These are phyloP conservation scores for Aspergillus chevalieri DNA, from an alignment of 2,329 filamentous ascomycete species.

Conservation along the genomic window DNA sequence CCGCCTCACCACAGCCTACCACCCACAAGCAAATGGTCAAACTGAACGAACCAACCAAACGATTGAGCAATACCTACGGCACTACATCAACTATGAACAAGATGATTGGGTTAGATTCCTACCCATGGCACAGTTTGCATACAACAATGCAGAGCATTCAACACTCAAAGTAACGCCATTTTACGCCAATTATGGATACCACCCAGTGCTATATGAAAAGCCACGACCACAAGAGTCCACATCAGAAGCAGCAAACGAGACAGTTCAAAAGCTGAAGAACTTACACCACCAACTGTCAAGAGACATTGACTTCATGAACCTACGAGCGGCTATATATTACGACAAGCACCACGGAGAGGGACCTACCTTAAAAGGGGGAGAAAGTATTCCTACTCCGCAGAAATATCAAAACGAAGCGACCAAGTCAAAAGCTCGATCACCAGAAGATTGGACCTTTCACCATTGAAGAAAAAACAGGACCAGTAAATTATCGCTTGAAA, in stretches of 20 bases:
- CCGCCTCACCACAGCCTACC: neutral
- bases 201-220: neutral
- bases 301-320: no score
- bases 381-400: slow-evolving; percentile 1
- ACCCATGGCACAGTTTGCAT: neutral
- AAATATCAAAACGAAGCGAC: slow-evolving; percentile 3
- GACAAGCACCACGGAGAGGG: no score
- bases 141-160: neutral
- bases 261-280: neutral
- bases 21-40: neutral
- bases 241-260: neutral
- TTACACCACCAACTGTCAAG: no score
- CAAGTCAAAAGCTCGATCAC: slow-evolving; percentile 2
- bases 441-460: neutral
- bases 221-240: neutral
- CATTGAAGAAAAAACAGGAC: slow-evolving; percentile 1
- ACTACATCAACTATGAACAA: slow-evolving; percentile 7
- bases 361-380: neutral
- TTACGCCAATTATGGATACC: neutral
- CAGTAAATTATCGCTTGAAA: neutral
- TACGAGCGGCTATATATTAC: no score
- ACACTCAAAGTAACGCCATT: neutral
- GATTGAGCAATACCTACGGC: slow-evolving; percentile 5
- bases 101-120: slow-evolving; percentile 1
- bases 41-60: slow-evolving; percentile 4